A percentile compares a stretch with the other conserved stretches of the same genome.
Evolutionary conservation across 306 rosid genomes (phyloP).

Genomic region (Acacia melanoxylon): DNA sequence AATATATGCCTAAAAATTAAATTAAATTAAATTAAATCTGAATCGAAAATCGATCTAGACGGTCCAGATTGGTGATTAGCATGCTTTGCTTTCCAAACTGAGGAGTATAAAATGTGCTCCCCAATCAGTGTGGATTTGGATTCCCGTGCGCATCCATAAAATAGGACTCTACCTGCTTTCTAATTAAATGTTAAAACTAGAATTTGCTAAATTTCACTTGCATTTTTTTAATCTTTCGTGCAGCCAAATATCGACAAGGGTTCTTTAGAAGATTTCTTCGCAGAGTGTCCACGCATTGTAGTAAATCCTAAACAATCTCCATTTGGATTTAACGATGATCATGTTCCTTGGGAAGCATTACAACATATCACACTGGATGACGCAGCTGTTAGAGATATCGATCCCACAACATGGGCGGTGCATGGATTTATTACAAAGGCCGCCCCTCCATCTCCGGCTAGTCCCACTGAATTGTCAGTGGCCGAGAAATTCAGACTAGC

Average conservation of each 20-base stretch:
- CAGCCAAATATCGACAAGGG: constrained; percentile 76
- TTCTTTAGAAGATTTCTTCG: constrained; percentile 58
- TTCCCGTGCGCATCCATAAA: background rate
- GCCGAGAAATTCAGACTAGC: constrained; percentile 94
- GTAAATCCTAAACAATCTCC: constrained; percentile 78
- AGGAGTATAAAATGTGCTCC: no score
- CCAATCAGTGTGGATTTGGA: background rate
- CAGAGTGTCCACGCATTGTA: constrained; percentile 79
- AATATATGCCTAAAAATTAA: background rate
- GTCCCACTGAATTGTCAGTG: constrained; percentile 58
- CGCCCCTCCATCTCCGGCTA: constrained; percentile 32
- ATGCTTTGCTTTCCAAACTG: no score
- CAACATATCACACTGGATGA: constrained; percentile 59
- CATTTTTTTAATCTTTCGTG: constrained; percentile 18
- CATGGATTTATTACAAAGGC: constrained; percentile 46
- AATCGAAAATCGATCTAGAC: no score
- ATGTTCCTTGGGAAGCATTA: constrained; percentile 76
- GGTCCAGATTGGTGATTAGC: no score
- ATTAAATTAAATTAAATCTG: no score
- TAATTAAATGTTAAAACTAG: background rate
- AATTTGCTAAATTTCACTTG: background rate
- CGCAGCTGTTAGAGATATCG: constrained; percentile 52
- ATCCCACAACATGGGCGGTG: constrained; percentile 75
- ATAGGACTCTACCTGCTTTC: background rate
- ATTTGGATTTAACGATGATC: constrained; percentile 58